Percentiles rank a stretch among this genome's conserved stretches.
These are phyloP conservation scores for Cetradonia linearis DNA, from an alignment of 495 filamentous ascomycete genomes.

Conservation along the genomic window DNA sequence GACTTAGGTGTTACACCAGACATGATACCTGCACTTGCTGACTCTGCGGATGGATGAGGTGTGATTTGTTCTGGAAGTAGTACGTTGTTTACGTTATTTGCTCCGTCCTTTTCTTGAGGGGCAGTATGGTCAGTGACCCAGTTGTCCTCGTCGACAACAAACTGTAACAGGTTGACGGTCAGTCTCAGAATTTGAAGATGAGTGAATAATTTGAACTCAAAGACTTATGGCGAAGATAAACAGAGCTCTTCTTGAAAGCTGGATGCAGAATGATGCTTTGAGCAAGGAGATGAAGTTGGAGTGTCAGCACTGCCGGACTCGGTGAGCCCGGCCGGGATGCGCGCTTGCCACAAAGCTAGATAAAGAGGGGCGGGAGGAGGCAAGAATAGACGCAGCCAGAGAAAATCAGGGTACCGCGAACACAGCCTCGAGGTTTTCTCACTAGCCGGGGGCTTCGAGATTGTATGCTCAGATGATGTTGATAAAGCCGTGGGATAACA, in stretches of 20 bases:
- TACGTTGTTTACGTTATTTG: conserved; percentile 81
- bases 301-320: conserved; percentile 1
- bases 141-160: conserved; percentile 79
- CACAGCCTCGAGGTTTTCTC: no score
- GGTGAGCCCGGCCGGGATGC: conserved; percentile 8
- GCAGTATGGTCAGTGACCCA: conserved; percentile 75
- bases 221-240: neutral
- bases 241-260: neutral
- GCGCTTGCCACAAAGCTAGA: conserved; percentile 14
- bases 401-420: neutral
- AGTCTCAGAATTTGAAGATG: neutral
- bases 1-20: conserved; percentile 60
- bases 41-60: conserved; percentile 28
- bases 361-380: conserved; percentile 8
- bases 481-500: conserved; percentile 23
- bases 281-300: neutral
- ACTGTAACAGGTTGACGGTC: conserved; percentile 40
- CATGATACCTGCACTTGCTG: conserved; percentile 42
- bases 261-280: neutral
- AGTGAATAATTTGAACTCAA: neutral
- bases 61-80: conserved; percentile 63
- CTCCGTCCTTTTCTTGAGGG: conserved; percentile 66
- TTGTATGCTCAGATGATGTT: neutral
- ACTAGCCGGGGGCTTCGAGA: neutral
- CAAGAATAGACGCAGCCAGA: conserved; percentile 10